Percentiles rank a stretch among this genome's conserved stretches.
Conservation (phyloP, 169 alveolate genomes). For the Plasmodium vivax region DNA sequence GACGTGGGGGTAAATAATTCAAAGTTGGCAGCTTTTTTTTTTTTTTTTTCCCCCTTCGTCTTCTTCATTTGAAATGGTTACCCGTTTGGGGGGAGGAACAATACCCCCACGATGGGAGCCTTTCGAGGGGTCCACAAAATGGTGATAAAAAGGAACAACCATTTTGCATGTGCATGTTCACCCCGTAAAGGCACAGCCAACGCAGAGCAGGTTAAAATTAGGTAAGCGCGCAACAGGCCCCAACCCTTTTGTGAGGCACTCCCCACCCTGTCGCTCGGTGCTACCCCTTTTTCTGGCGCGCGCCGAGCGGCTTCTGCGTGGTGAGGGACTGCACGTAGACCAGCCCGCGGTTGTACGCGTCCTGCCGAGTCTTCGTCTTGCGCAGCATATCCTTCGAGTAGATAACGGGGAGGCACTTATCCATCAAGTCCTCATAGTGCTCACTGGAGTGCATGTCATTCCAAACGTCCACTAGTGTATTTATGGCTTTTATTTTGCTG, state of each 20-base stretch:
- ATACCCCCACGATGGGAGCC: neutral
- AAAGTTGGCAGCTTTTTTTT: neutral
- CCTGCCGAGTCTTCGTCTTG: slow-evolving; percentile 78
- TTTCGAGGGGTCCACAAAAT: no score
- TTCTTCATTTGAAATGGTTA: neutral
- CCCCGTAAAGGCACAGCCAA: neutral
- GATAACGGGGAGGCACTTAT: slow-evolving; percentile 76
- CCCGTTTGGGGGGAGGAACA: neutral
- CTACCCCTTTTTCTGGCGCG: slow-evolving; percentile 33
- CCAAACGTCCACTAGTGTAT: slow-evolving; percentile 83
- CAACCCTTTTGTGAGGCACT: neutral
- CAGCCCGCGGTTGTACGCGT: slow-evolving; percentile 80
- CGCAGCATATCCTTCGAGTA: slow-evolving; percentile 73
- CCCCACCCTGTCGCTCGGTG: neutral
- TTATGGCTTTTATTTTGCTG: slow-evolving; percentile 85
- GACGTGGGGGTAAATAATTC: neutral
- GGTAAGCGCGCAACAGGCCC: neutral
- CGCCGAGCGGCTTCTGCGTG: slow-evolving; percentile 52
- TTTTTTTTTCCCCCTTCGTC: no score
- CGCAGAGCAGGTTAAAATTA: neutral
- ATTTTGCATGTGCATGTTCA: neutral
- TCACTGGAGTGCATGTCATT: slow-evolving; percentile 80
- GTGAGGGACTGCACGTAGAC: slow-evolving; percentile 81
- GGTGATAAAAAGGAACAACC: neutral
- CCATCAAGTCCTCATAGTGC: slow-evolving; percentile 77